Evolutionary conservation across 352 stramenopile genomes (phyloP).

Genomic region (Globisporangium middletonii): DNA sequence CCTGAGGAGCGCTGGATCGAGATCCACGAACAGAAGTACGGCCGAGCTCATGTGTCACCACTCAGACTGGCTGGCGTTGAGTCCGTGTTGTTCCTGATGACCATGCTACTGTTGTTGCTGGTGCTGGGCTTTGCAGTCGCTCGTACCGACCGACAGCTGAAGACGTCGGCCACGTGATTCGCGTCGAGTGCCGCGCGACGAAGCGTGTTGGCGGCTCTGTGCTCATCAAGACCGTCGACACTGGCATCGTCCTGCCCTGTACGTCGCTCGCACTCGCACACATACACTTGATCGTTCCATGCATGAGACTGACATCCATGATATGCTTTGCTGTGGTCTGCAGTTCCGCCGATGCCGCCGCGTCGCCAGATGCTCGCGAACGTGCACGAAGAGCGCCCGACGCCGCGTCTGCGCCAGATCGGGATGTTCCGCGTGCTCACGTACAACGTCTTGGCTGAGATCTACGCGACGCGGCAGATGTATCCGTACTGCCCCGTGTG

Average conservation of each 20-base stretch:
- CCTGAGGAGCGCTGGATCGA: conserved; percentile 53
- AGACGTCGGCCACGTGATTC: conserved; percentile 76
- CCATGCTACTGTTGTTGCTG: conserved; percentile 15
- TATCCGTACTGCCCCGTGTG: conserved; percentile 97
- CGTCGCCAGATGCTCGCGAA: conserved; percentile 80
- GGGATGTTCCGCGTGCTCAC: conserved; percentile 81
- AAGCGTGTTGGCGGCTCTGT: conserved; percentile 43
- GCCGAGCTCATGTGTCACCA: not conserved
- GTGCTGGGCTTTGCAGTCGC: conserved; percentile 34
- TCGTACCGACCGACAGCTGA: conserved; percentile 59
- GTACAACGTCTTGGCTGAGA: conserved; percentile 91
- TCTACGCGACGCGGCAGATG: conserved; percentile 88
- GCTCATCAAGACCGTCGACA: conserved; percentile 75
- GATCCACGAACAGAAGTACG: conserved; percentile 64
- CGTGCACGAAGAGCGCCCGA: conserved; percentile 68
- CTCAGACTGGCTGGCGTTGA: not conserved
- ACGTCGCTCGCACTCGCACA: conserved; percentile 15
- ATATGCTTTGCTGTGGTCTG: conserved; percentile 13
- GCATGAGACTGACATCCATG: not conserved
- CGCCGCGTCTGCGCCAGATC: conserved; percentile 68
- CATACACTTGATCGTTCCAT: not conserved
- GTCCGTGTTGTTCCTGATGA: no score
- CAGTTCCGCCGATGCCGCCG: conserved; percentile 72
- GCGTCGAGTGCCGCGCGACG: conserved; percentile 70
- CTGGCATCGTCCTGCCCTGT: conserved; percentile 84